Conservation (phyloP, 768 basidiomycete species). For the Tephrocybe sp. region DNA sequence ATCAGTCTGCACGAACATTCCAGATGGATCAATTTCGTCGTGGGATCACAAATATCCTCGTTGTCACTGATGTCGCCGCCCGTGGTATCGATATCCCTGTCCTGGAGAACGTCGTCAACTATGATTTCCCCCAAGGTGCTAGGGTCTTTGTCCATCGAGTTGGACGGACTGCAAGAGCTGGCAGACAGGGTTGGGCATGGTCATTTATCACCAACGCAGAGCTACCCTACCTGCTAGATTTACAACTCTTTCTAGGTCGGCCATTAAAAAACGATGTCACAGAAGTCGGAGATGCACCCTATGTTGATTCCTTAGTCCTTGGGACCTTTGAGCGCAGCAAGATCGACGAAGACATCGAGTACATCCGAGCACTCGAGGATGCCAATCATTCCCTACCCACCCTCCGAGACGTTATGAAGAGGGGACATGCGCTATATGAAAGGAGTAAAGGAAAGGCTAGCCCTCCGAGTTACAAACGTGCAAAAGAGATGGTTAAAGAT, state of each 20-base stretch:
- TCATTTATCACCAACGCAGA: constrained; percentile 87
- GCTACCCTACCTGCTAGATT: constrained; percentile 86
- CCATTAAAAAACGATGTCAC: constrained; percentile 61
- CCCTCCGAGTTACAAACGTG: constrained; percentile 79
- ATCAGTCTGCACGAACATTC: constrained; percentile 83
- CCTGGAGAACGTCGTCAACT: constrained; percentile 95
- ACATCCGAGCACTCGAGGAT: constrained; percentile 64
- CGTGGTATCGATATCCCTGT: constrained; percentile 98
- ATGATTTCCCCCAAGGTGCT: constrained; percentile 94
- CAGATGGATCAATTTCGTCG: constrained; percentile 92
- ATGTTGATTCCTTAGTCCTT: constrained; percentile 73
- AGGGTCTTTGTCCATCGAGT: constrained; percentile 96
- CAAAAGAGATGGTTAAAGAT: constrained; percentile 82
- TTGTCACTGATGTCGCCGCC: constrained; percentile 98
- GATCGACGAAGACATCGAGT: constrained; percentile 85
- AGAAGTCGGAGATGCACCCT: constrained; percentile 56
- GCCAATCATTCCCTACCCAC: constrained; percentile 62
- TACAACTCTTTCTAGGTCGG: constrained; percentile 89
- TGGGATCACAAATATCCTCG: constrained; percentile 77
- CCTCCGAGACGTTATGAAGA: constrained; percentile 79
- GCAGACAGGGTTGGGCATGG: constrained; percentile 95
- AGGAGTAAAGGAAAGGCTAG: constrained; percentile 91
- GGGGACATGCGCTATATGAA: constrained; percentile 93
- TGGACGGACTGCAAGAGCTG: constrained; percentile 94
- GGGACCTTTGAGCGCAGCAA: constrained; percentile 80